phyloP scores from a whole-genome alignment of 164 flowering plant genomes.

The Kingdonia uniflora region DNA sequence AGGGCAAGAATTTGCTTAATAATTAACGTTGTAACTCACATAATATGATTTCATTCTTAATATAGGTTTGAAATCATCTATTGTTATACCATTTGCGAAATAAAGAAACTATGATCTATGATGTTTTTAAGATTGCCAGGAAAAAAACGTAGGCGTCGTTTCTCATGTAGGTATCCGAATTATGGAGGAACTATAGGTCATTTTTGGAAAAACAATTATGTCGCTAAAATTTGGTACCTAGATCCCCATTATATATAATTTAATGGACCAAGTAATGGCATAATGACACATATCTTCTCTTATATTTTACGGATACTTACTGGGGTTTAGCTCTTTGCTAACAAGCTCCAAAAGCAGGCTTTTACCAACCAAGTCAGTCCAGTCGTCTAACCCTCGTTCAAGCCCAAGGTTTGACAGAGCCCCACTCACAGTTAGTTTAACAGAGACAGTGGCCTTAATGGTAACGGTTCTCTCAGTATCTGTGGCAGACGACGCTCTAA shows the following conservation, averaged over 20 bases:
- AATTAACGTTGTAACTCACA: too few relatives aligned
- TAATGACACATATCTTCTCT: neutral
- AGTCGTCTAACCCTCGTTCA: constrained; percentile 9
- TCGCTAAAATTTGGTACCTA: neutral
- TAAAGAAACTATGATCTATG: too few relatives aligned
- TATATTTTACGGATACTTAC: constrained; percentile 29
- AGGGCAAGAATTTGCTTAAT: too few relatives aligned
- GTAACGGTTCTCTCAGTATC: neutral
- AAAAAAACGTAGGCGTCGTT: too few relatives aligned
- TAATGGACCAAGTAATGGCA: neutral
- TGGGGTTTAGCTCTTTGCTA: constrained; percentile 52
- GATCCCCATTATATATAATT: too few relatives aligned
- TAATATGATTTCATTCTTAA: too few relatives aligned
- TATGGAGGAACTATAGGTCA: neutral
- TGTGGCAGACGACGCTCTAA: neutral
- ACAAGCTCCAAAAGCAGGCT: constrained; percentile 51
- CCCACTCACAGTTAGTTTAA: constrained; percentile 25
- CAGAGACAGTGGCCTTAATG: constrained; percentile 42
- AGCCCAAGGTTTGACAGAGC: constrained; percentile 15
- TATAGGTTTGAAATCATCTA: too few relatives aligned
- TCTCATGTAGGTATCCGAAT: too few relatives aligned
- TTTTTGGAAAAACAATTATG: neutral
- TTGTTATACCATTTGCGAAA: too few relatives aligned
- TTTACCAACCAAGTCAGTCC: constrained; percentile 28
- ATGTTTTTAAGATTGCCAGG: too few relatives aligned